A percentile compares a stretch with the other conserved stretches of the same genome.
phyloP scores from a whole-genome alignment of 257 asterid species.

The Fraxinus americana region DNA sequence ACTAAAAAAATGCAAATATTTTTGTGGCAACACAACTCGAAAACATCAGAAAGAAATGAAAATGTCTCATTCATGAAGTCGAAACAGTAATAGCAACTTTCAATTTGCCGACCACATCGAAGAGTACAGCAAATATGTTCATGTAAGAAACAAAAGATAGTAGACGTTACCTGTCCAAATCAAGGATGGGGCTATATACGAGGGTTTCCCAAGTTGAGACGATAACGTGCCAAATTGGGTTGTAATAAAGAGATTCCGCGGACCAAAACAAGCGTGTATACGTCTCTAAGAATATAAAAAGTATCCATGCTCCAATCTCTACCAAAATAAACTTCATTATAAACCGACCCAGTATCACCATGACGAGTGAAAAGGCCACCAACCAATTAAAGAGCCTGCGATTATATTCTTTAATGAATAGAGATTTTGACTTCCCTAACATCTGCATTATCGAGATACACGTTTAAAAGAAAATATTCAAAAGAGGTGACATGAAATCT shows the following conservation, averaged over 20 bases:
- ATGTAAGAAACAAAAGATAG: neutral
- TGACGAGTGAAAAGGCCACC: constrained; percentile 87
- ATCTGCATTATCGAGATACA: constrained; percentile 56
- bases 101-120: neutral
- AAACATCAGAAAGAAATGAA: neutral
- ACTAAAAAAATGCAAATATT: too few species aligned
- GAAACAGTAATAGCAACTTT: neutral
- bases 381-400: constrained; percentile 92
- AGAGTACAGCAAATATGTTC: neutral
- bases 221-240: constrained; percentile 85
- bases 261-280: constrained; percentile 96
- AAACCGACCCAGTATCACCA: constrained; percentile 97
- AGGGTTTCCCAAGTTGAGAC: constrained; percentile 87
- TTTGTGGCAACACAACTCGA: neutral
- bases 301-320: constrained; percentile 92
- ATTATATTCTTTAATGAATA: constrained; percentile 90
- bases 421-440: constrained; percentile 86
- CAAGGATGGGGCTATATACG: constrained; percentile 94
- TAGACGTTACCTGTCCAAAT: constrained; percentile 75
- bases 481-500: constrained; percentile 10
- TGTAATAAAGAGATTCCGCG: constrained; percentile 93
- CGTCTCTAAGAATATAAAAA: constrained; percentile 93
- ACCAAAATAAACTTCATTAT: constrained; percentile 74
- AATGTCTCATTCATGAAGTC: neutral
- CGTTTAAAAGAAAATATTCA: constrained; percentile 3